These are phyloP conservation scores for Lentinula sp. DNA, from an alignment of 768 basidiomycete genomes.

Conservation along the genomic window DNA sequence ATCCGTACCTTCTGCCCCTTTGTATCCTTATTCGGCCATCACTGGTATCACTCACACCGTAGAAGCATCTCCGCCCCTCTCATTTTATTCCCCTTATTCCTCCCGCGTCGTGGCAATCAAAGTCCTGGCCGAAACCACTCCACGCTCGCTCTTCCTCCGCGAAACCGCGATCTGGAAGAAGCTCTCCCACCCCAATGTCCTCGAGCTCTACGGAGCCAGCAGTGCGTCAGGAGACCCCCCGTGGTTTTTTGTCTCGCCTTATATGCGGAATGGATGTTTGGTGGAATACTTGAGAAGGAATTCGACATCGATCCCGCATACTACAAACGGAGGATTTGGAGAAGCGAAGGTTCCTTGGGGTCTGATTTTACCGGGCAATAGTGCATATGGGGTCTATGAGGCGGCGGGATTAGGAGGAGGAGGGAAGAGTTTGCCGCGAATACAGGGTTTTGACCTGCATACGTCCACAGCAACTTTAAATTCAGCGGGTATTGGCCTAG, in stretches of 20 bases:
- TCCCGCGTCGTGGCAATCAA: slow-evolving; percentile 64
- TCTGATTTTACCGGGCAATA: neutral
- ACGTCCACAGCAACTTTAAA: neutral
- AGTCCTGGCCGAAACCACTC: slow-evolving; percentile 56
- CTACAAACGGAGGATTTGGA: neutral
- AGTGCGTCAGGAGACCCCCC: slow-evolving; percentile 63
- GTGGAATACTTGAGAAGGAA: slow-evolving; percentile 40
- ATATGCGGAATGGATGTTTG: slow-evolving; percentile 60
- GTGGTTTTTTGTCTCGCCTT: slow-evolving; percentile 78
- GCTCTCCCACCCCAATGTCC: slow-evolving; percentile 63
- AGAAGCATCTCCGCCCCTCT: neutral
- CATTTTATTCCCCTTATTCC: neutral
- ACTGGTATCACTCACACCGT: neutral
- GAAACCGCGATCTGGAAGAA: slow-evolving; percentile 71
- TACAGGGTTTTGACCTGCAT: neutral
- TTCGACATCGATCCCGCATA: neutral
- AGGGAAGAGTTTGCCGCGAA: slow-evolving; percentile 11
- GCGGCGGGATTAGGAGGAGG: slow-evolving; percentile 6
- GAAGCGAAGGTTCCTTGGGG: neutral
- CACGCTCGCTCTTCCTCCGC: slow-evolving; percentile 57
- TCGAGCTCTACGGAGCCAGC: slow-evolving; percentile 74
- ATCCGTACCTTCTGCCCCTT: neutral
- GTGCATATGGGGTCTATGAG: neutral
- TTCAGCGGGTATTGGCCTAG: neutral
- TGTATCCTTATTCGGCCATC: neutral